A percentile compares a stretch with the other conserved stretches of the same genome.
These are phyloP conservation scores for Penicillium bovifimosum DNA, from an alignment of 495 filamentous ascomycete species.

Conservation along the genomic window DNA sequence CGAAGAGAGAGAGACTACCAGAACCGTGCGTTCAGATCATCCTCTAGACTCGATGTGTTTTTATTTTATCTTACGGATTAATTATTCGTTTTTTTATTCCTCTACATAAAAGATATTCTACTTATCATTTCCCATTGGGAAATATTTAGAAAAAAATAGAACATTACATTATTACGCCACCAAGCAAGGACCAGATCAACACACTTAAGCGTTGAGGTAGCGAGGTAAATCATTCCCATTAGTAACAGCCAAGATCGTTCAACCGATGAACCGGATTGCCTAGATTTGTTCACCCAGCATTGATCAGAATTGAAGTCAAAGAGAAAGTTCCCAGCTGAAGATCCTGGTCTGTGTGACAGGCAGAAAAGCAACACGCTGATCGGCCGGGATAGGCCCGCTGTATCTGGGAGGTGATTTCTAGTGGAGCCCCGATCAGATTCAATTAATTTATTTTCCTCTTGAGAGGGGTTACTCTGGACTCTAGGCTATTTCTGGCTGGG, in stretches of 20 bases:
- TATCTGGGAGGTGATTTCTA: constrained; percentile 5
- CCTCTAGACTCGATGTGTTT: constrained; percentile 3
- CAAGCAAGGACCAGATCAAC: constrained; percentile 22
- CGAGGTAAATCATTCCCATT: not conserved
- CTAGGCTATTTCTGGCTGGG: not conserved
- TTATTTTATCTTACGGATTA: not conserved
- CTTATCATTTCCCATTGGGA: not conserved
- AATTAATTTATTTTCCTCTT: constrained; percentile 3
- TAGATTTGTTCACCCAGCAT: constrained; percentile 4
- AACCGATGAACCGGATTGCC: not conserved
- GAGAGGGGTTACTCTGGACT: constrained; percentile 4
- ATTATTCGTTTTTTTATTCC: not conserved
- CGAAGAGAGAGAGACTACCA: not conserved
- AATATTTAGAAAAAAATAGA: not conserved
- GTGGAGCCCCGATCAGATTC: constrained; percentile 14
- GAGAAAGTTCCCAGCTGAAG: constrained; percentile 16
- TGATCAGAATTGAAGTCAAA: not conserved
- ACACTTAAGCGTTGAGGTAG: not conserved
- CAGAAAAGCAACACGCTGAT: constrained; percentile 21
- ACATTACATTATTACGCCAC: constrained; percentile 14
- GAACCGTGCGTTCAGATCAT: constrained; percentile 9
- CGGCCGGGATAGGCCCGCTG: constrained; percentile 21
- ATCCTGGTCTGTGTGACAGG: constrained; percentile 29
- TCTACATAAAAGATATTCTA: not conserved
- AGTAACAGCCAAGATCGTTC: not conserved